These are phyloP conservation scores for Psilocybe sp. DNA, from an alignment of 768 basidiomycete genomes.

Conservation along the genomic window DNA sequence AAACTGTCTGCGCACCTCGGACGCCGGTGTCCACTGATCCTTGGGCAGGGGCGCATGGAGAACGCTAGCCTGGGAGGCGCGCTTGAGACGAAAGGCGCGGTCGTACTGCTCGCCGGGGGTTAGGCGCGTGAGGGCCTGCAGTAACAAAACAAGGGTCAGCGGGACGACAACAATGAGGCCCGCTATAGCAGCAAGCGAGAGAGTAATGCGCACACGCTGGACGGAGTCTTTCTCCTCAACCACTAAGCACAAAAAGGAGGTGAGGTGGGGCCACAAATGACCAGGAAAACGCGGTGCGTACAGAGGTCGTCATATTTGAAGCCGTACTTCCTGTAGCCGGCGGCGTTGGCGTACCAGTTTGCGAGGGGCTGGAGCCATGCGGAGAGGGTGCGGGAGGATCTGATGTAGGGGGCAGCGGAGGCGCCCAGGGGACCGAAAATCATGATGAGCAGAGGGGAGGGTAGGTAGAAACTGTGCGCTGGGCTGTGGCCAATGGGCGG, in stretches of 20 bases:
- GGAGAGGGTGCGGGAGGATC: slow-evolving; percentile 64
- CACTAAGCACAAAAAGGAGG: slow-evolving; percentile 34
- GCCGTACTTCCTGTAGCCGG: slow-evolving; percentile 86
- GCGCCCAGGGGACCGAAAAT: slow-evolving; percentile 65
- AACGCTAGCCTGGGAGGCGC: slow-evolving; percentile 76
- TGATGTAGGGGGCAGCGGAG: slow-evolving; percentile 77
- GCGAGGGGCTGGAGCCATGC: slow-evolving; percentile 75
- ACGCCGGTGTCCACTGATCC: slow-evolving; percentile 71
- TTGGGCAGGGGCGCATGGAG: slow-evolving; percentile 79
- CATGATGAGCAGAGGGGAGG: slow-evolving; percentile 16
- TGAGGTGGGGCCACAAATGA: slow-evolving; percentile 8
- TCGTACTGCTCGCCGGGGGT: slow-evolving; percentile 81
- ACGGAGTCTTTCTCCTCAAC: slow-evolving; percentile 77
- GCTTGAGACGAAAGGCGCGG: slow-evolving; percentile 85
- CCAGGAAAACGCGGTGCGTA: slow-evolving; percentile 38
- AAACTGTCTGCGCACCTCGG: slow-evolving; percentile 53
- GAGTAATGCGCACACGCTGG: slow-evolving; percentile 56
- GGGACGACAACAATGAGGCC: not conserved
- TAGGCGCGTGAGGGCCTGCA: slow-evolving; percentile 83
- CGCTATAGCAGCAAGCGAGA: not conserved
- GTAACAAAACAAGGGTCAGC: not conserved
- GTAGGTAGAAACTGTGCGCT: slow-evolving; percentile 7
- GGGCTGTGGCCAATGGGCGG: slow-evolving; percentile 20
- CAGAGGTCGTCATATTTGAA: slow-evolving; percentile 94
- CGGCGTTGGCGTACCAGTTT: slow-evolving; percentile 73